phyloP scores from a whole-genome alignment of 176 grass and related monocot genomes.

The Eleusine indica region DNA sequence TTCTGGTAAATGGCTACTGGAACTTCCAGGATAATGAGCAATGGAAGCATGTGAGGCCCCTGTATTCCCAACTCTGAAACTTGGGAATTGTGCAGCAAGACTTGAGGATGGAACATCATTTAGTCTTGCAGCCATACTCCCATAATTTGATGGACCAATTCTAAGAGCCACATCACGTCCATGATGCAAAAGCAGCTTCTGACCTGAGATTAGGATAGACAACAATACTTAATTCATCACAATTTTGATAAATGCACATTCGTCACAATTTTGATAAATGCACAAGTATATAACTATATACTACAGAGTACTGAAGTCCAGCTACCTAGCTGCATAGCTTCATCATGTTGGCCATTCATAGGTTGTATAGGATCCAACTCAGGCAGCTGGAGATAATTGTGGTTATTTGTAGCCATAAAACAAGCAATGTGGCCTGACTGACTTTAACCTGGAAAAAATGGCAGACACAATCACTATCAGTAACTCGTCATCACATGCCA shows the following conservation, averaged over 20 bases:
- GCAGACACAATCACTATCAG: conserved; percentile 27
- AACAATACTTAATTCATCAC: conserved; percentile 7
- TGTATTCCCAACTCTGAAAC: conserved; percentile 31
- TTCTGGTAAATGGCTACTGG: conserved; percentile 29
- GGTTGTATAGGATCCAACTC: conserved; percentile 51
- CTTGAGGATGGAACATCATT: conserved; percentile 51
- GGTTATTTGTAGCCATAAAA: conserved; percentile 42
- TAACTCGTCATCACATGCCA: conserved; percentile 15
- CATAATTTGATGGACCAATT: conserved; percentile 32
- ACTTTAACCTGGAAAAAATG: conserved; percentile 40
- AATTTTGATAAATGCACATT: conserved; percentile 17
- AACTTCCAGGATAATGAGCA: conserved; percentile 44
- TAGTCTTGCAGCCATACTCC: conserved; percentile 31
- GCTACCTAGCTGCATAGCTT: conserved; percentile 50
- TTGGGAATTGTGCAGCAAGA: neutral
- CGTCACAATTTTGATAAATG: conserved; percentile 20
- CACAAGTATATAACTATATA: neutral
- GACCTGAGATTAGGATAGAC: conserved; percentile 43
- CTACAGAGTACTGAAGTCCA: neutral
- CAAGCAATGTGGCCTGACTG: neutral
- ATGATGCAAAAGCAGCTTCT: conserved; percentile 46
- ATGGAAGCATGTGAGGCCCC: conserved; percentile 32
- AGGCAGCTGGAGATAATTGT: conserved; percentile 29
- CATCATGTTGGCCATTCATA: conserved; percentile 24
- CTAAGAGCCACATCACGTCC: conserved; percentile 37